phyloP scores from a whole-genome alignment of 2,329 filamentous ascomycete species.

The Ceratocystis variospora region DNA sequence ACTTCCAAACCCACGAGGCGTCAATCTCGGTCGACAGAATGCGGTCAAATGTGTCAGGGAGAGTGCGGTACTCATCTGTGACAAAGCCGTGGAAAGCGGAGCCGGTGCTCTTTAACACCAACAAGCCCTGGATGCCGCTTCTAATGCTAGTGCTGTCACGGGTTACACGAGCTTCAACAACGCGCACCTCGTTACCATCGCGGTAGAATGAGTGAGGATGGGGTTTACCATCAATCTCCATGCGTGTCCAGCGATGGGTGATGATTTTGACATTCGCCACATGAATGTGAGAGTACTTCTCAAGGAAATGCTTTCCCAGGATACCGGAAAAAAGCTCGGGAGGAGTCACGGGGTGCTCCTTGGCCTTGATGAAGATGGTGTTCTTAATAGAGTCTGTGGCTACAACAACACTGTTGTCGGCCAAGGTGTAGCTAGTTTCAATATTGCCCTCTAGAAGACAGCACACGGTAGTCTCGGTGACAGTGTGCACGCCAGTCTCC shows the following conservation, averaged over 20 bases:
- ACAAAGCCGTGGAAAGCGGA: constrained; percentile 94
- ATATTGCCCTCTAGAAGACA: constrained; percentile 89
- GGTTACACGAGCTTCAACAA: constrained; percentile 58
- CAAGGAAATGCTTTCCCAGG: constrained; percentile 76
- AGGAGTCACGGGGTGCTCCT: constrained; percentile 80
- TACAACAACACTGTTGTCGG: constrained; percentile 89
- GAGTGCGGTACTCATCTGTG: constrained; percentile 81
- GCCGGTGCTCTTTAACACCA: constrained; percentile 91
- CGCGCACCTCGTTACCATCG: constrained; percentile 76
- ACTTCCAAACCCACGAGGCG: constrained; percentile 75
- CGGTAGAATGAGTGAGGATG: constrained; percentile 93
- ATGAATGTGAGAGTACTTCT: constrained; percentile 78
- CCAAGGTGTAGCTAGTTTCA: constrained; percentile 74
- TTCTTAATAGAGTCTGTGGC: constrained; percentile 98
- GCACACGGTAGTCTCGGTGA: constrained; percentile 90
- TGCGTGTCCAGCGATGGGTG: constrained; percentile 83
- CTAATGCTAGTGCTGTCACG: constrained; percentile 60
- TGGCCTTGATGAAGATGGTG: constrained; percentile 87
- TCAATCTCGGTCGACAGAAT: constrained; percentile 92
- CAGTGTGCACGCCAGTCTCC: constrained; percentile 63
- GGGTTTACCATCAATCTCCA: constrained; percentile 72
- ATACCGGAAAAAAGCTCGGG: constrained; percentile 83
- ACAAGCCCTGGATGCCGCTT: constrained; percentile 65
- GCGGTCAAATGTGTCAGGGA: constrained; percentile 84
- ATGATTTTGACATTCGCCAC: constrained; percentile 67